Percentiles rank a stretch among this genome's conserved stretches.
Evolutionary conservation across 1,139 yeast species (phyloP).

Genomic region (Scheffersomyces segobiensis): DNA sequence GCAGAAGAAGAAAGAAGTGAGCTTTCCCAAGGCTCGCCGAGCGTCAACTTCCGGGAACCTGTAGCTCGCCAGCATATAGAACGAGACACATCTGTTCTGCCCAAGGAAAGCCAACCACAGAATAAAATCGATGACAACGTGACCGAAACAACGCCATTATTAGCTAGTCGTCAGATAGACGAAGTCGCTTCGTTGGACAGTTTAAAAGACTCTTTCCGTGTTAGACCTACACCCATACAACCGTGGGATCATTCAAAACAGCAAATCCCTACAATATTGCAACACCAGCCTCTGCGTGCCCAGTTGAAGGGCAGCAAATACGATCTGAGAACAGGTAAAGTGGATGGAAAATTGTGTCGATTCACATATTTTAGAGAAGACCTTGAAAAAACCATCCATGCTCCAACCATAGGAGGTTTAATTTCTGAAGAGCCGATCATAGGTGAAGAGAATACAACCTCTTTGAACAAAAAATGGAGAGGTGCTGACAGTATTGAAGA

Average conservation of each 20-base stretch:
- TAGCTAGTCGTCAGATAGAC: conserved; percentile 50
- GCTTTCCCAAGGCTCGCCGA: conserved; percentile 9
- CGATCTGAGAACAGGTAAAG: conserved; percentile 20
- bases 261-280: conserved; percentile 32
- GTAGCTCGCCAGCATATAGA: conserved; percentile 14
- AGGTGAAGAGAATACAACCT: conserved; percentile 9
- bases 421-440: conserved; percentile 21
- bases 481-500: conserved; percentile 3
- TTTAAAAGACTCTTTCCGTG: conserved; percentile 49
- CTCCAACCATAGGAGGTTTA: conserved; percentile 85
- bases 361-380: conserved; percentile 94
- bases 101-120: conserved; percentile 2
- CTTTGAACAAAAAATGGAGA: conserved; percentile 18
- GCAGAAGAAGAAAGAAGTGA: conserved; percentile 22
- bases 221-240: conserved; percentile 72
- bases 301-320: conserved; percentile 9
- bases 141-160: conserved; percentile 23
- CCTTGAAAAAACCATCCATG: conserved; percentile 81
- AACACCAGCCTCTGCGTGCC: conserved; percentile 10
- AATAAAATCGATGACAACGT: background rate
- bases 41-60: conserved; percentile 27
- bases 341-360: conserved; percentile 41
- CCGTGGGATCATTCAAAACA: conserved; percentile 66
- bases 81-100: background rate
- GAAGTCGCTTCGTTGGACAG: conserved; percentile 58